A percentile compares a stretch with the other conserved stretches of the same genome.
phyloP scores from a whole-genome alignment of 2,329 filamentous ascomycete species.

The Tympanopsis confertula region DNA sequence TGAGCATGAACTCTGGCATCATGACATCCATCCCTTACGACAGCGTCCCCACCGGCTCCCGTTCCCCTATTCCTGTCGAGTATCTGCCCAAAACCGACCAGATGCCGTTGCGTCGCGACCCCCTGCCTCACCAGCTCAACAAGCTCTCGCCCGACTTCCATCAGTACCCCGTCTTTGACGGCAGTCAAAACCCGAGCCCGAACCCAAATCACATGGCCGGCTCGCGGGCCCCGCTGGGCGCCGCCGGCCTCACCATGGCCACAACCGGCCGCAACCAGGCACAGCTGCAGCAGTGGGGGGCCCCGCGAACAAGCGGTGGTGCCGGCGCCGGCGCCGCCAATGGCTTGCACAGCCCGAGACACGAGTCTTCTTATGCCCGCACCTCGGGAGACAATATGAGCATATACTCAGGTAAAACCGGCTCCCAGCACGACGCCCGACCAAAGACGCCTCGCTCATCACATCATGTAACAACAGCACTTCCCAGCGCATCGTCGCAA shows the following conservation, averaged over 20 bases:
- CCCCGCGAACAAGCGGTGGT: conserved; percentile 28
- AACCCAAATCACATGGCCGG: conserved; percentile 52
- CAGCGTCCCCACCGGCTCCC: conserved; percentile 48
- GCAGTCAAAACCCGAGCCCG: conserved; percentile 25
- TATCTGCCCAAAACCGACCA: conserved; percentile 61
- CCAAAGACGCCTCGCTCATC: conserved; percentile 30
- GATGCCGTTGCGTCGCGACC: conserved; percentile 52
- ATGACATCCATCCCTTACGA: conserved; percentile 87
- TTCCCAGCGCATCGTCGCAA: conserved; percentile 43
- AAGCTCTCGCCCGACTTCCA: conserved; percentile 71
- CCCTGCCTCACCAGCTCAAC: conserved; percentile 72
- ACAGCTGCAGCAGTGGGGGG: conserved; percentile 69
- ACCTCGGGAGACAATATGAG: conserved; percentile 42
- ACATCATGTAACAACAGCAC: conserved; percentile 26
- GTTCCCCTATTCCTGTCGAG: conserved; percentile 62
- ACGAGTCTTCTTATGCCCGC: conserved; percentile 50
- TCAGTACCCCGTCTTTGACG: conserved; percentile 71
- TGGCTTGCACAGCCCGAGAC: conserved; percentile 43
- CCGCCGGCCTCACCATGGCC: conserved; percentile 59
- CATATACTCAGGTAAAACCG: conserved; percentile 41
- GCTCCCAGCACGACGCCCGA: conserved; percentile 25
- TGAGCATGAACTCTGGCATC: conserved; percentile 68
- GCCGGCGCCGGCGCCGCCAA: conserved; percentile 37
- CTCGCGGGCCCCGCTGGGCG: conserved; percentile 42
- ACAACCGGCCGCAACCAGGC: conserved; percentile 56